Evolutionary conservation across 148 eudicot species (phyloP).

Genomic region (Rhododendron williamsianum): DNA sequence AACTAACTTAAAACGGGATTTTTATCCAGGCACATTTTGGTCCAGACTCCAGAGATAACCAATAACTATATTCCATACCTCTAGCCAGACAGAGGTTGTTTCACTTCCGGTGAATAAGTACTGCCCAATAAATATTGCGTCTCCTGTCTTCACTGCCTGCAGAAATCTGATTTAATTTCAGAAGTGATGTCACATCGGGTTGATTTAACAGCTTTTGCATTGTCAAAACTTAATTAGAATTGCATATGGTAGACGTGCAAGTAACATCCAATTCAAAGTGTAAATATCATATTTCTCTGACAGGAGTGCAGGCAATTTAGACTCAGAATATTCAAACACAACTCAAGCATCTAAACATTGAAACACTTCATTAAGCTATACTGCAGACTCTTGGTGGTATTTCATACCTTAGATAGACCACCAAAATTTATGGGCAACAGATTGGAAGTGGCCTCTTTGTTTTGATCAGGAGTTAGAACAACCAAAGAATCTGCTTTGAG

Average conservation of each 20-base stretch:
- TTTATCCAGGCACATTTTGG: background rate
- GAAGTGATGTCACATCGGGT: background rate
- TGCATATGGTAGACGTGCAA: background rate
- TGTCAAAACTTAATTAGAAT: slow-evolving; percentile 3
- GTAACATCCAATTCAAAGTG: slow-evolving; percentile 1
- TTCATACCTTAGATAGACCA: slow-evolving; percentile 52
- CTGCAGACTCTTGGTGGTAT: background rate
- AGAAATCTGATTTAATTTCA: slow-evolving; percentile 9
- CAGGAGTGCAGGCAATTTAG: background rate
- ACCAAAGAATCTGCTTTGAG: slow-evolving; percentile 50
- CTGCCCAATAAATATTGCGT: slow-evolving; percentile 89
- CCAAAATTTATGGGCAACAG: slow-evolving; percentile 59
- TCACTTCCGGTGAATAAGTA: slow-evolving; percentile 98
- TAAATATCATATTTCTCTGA: background rate
- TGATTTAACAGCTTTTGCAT: background rate
- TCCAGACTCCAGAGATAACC: background rate
- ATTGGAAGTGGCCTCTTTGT: slow-evolving; percentile 51
- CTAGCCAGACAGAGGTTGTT: slow-evolving; percentile 96
- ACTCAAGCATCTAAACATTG: background rate
- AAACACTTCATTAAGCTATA: background rate
- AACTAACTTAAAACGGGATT: background rate
- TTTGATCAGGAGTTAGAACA: slow-evolving; percentile 48
- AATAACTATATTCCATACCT: slow-evolving; percentile 48
- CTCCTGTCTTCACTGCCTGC: slow-evolving; percentile 94
- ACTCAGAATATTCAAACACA: slow-evolving; percentile 1